phyloP scores from a whole-genome alignment of 352 stramenopile species.

The Thraustochytrium striatum region DNA sequence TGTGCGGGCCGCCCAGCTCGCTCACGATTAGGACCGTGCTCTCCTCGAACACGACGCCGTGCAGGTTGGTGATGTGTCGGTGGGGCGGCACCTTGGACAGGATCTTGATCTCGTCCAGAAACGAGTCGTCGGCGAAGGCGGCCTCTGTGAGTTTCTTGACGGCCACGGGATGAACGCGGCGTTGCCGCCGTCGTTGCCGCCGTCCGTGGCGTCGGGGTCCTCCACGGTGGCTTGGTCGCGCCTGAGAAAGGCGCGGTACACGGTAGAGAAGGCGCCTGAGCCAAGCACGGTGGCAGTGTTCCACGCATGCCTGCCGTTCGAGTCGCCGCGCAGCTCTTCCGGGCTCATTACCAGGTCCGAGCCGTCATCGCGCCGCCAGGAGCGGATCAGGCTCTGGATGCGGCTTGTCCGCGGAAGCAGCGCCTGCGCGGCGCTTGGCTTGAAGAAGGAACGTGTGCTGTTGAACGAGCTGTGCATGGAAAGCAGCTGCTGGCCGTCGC shows the following conservation, averaged over 20 bases:
- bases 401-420: not conserved
- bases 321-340: not conserved
- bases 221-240: slow-evolving; percentile 2
- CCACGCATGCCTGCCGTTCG: not conserved
- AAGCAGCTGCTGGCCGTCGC: no score
- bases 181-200: not conserved
- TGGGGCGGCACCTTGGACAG: slow-evolving; percentile 37
- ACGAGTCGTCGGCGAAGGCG: slow-evolving; percentile 20
- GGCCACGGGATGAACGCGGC: slow-evolving; percentile 16
- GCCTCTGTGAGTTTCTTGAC: slow-evolving; percentile 38
- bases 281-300: not conserved
- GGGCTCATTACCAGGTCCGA: not conserved
- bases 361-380: slow-evolving; percentile 18
- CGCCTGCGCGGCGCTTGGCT: slow-evolving; percentile 3
- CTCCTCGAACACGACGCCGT: slow-evolving; percentile 20
- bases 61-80: slow-evolving; percentile 27
- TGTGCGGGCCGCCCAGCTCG: slow-evolving; percentile 36
- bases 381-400: not conserved
- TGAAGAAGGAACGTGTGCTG: slow-evolving; percentile 16
- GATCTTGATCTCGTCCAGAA: slow-evolving; percentile 45
- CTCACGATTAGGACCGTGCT: slow-evolving; percentile 34
- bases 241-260: slow-evolving; percentile 22
- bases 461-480: slow-evolving; percentile 36
- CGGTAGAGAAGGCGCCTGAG: slow-evolving; percentile 33
- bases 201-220: slow-evolving; percentile 1